Conservation (phyloP, 2,329 filamentous ascomycete species). For the Westerdykella ornata region DNA sequence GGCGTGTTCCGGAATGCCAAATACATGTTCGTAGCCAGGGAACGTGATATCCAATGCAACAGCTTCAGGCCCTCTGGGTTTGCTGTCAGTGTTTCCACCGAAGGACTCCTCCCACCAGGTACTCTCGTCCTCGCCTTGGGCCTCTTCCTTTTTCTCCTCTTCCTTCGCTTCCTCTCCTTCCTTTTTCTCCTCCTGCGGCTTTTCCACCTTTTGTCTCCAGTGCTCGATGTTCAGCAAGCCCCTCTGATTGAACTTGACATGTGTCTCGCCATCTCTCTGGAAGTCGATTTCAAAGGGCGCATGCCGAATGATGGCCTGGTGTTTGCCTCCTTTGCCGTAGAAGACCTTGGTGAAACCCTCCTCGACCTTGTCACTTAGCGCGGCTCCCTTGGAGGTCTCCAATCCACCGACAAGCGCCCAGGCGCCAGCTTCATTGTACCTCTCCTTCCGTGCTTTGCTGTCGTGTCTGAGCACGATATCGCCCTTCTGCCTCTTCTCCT, state of each 20-base stretch:
- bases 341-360: constrained; percentile 63
- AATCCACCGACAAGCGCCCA: constrained; percentile 83
- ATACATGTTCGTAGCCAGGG: constrained; percentile 85
- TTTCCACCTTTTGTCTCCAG: constrained; percentile 82
- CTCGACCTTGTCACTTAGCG: constrained; percentile 59
- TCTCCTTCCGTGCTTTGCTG: constrained; percentile 79
- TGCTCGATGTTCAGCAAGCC: constrained; percentile 91
- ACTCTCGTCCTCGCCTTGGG: constrained; percentile 63
- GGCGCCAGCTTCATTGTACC: constrained; percentile 85
- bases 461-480: constrained; percentile 81
- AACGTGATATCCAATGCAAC: constrained; percentile 88
- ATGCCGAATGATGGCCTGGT: constrained; percentile 78
- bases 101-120: constrained; percentile 99
- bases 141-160: constrained; percentile 30
- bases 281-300: constrained; percentile 82
- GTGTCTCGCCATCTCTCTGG: constrained; percentile 69
- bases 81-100: constrained; percentile 88
- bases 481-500: constrained; percentile 81
- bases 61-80: constrained; percentile 91
- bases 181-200: constrained; percentile 43
- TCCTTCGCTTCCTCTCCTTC: constrained; percentile 44
- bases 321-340: constrained; percentile 69
- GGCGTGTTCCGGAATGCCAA: constrained; percentile 88
- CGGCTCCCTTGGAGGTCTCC: constrained; percentile 63
- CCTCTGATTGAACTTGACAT: constrained; percentile 84